These are phyloP conservation scores for Apiotrichum sp. DNA, from an alignment of 1,284 basidiomycete species.

Conservation along the genomic window DNA sequence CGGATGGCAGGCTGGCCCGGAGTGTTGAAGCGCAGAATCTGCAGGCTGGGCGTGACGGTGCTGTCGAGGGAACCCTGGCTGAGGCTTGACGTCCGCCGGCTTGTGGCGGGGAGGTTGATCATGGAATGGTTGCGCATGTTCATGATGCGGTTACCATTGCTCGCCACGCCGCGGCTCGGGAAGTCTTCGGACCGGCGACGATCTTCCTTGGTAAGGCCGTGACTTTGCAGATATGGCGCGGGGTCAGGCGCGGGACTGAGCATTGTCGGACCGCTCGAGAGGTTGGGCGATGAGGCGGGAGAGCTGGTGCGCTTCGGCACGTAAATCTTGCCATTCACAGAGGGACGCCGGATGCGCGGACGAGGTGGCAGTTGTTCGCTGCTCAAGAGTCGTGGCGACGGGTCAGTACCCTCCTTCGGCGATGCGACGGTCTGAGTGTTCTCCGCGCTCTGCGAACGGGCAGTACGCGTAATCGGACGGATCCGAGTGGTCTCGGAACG, in stretches of 20 bases:
- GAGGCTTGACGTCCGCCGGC: conserved; percentile 17
- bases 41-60: conserved; percentile 55
- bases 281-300: conserved; percentile 15
- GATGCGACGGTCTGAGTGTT: conserved; percentile 15
- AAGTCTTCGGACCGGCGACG: conserved; percentile 30
- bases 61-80: conserved; percentile 22
- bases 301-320: conserved; percentile 34
- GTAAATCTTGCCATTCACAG: conserved; percentile 32
- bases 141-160: conserved; percentile 10
- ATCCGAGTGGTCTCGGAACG: conserved; percentile 11
- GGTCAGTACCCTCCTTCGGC: conserved; percentile 27
- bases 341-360: conserved; percentile 13
- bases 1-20: conserved; percentile 66
- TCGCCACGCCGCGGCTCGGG: conserved; percentile 2
- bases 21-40: conserved; percentile 72
- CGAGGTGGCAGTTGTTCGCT: conserved; percentile 12
- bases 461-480: conserved; percentile 7
- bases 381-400: not conserved
- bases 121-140: conserved; percentile 30
- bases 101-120: conserved; percentile 27
- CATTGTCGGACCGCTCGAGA: not conserved
- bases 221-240: not conserved
- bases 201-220: conserved; percentile 15
- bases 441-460: conserved; percentile 20
- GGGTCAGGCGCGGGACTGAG: not conserved